phyloP scores from a whole-genome alignment of 768 basidiomycete species.

The Termitomyces sp. region DNA sequence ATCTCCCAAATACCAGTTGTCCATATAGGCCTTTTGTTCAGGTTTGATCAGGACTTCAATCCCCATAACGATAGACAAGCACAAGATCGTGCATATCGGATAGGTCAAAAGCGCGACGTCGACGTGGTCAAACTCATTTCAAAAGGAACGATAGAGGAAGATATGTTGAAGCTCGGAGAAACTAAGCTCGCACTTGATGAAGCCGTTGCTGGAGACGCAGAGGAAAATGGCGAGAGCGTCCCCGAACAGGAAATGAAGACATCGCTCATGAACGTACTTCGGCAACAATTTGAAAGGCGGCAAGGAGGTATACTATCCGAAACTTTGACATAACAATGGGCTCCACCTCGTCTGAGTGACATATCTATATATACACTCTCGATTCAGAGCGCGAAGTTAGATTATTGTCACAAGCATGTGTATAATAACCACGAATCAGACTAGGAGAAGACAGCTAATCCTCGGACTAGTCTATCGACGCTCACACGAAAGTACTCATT shows the following conservation, averaged over 20 bases:
- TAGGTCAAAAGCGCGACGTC: slow-evolving; percentile 91
- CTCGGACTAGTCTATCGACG: slow-evolving; percentile 69
- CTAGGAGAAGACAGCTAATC: slow-evolving; percentile 40
- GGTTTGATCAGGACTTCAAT: slow-evolving; percentile 98
- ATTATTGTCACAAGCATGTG: background rate
- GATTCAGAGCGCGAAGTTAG: background rate
- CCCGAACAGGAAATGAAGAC: slow-evolving; percentile 81
- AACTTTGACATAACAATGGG: background rate
- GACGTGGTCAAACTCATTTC: slow-evolving; percentile 94
- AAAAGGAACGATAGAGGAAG: slow-evolving; percentile 91
- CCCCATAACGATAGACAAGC: slow-evolving; percentile 97
- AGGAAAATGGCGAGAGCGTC: slow-evolving; percentile 54
- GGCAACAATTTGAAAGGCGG: slow-evolving; percentile 73
- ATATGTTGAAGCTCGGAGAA: slow-evolving; percentile 84
- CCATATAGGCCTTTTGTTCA: slow-evolving; percentile 17
- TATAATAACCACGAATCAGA: background rate
- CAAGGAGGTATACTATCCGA: slow-evolving; percentile 22
- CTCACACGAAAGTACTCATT: slow-evolving; percentile 87
- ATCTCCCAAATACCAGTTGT: background rate
- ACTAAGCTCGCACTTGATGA: slow-evolving; percentile 91
- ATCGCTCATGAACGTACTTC: slow-evolving; percentile 76
- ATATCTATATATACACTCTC: background rate
- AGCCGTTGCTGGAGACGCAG: slow-evolving; percentile 81
- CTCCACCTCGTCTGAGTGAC: background rate
- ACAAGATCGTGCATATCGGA: slow-evolving; percentile 94